phyloP scores from a whole-genome alignment of 1,284 basidiomycete genomes.

The Polyporus tsugae region DNA sequence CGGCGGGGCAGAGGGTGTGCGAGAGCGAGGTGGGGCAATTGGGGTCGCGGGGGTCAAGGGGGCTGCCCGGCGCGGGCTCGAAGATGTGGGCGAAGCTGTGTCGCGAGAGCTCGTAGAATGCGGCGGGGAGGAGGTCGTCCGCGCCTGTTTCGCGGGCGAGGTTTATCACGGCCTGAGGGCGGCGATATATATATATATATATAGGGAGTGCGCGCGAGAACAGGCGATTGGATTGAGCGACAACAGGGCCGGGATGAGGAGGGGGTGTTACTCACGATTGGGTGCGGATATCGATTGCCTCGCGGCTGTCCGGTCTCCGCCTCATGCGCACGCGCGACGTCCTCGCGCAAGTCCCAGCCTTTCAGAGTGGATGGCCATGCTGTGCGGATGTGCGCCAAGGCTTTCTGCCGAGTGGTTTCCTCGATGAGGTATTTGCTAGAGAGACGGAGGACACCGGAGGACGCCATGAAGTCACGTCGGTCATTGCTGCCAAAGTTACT shows the following conservation, averaged over 20 bases:
- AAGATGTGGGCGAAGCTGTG: conserved; percentile 72
- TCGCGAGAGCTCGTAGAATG: conserved; percentile 76
- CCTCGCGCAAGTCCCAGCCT: conserved; percentile 72
- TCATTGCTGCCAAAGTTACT: conserved; percentile 53
- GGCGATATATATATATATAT: no score
- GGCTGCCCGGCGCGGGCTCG: conserved; percentile 61
- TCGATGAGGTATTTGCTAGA: conserved; percentile 76
- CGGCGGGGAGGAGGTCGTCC: conserved; percentile 63
- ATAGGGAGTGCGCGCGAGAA: no score
- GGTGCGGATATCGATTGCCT: conserved; percentile 38
- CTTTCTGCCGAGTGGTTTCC: conserved; percentile 58
- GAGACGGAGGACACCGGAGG: conserved; percentile 69
- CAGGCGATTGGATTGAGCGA: no score
- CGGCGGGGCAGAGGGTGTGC: conserved; percentile 42
- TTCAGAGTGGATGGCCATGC: conserved; percentile 72
- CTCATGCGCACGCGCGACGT: conserved; percentile 50
- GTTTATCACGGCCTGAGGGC: conserved; percentile 66
- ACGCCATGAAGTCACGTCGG: conserved; percentile 60
- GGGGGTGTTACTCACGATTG: conserved; percentile 36
- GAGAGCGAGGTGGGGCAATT: conserved; percentile 35
- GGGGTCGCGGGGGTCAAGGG: conserved; percentile 46
- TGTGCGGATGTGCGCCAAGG: conserved; percentile 59
- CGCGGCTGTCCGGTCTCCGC: conserved; percentile 41
- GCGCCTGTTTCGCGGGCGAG: conserved; percentile 70
- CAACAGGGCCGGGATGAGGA: no score